These are phyloP conservation scores for Adansonia gregorii DNA, from an alignment of 441 rosid genomes.

Conservation along the genomic window DNA sequence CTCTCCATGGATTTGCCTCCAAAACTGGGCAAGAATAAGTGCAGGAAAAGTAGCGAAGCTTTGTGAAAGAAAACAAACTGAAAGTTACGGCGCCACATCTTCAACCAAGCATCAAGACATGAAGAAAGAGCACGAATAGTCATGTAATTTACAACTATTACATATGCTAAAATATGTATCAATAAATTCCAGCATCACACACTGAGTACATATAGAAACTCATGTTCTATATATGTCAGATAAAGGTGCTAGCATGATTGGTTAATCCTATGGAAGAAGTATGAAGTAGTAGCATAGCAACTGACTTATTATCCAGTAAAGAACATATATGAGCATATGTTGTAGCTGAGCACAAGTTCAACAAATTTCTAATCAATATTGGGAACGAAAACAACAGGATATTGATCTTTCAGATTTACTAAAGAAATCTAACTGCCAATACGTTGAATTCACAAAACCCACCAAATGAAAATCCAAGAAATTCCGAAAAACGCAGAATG, in stretches of 20 bases:
- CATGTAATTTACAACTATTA: not conserved
- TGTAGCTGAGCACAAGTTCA: not conserved
- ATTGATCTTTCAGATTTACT: not conserved
- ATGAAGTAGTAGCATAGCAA: not conserved
- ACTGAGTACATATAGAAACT: not conserved
- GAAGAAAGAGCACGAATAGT: slow-evolving; percentile 17
- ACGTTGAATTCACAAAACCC: not conserved
- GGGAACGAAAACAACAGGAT: too few species aligned
- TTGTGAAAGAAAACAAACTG: slow-evolving; percentile 3
- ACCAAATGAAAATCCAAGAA: not conserved
- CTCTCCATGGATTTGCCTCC: slow-evolving; percentile 99
- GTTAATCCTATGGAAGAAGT: slow-evolving; percentile 19
- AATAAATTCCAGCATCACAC: not conserved
- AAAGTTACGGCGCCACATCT: not conserved
- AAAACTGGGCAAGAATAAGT: slow-evolving; percentile 52
- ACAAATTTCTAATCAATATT: not conserved
- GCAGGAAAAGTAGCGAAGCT: slow-evolving; percentile 5
- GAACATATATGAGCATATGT: not conserved
- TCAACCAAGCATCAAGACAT: not conserved
- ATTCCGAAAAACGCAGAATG: not conserved
- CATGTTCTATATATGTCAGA: not conserved
- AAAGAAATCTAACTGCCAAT: not conserved
- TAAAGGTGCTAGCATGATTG: not conserved
- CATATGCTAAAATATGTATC: not conserved
- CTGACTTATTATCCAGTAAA: not conserved